Evolutionary conservation across 2,329 filamentous ascomycete species (phyloP), one percentile per base, ranked within the genome.

Genomic region (Venturia carpophila): DNA sequence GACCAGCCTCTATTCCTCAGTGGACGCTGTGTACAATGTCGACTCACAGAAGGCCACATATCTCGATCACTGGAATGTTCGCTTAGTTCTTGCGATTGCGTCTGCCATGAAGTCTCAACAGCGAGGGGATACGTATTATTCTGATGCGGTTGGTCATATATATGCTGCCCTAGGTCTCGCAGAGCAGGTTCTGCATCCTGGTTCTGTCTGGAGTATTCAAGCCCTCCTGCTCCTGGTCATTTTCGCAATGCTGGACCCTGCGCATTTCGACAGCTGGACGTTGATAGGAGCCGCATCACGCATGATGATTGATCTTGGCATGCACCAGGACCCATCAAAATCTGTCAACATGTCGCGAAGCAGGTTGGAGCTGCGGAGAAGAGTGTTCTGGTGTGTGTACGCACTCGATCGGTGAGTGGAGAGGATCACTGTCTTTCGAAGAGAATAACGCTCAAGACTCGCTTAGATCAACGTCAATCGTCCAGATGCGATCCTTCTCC

Each of bases 201-300:
- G 93, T 24, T 91, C 91, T 64, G 84, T 91, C 30, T 84, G 85
- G 1, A 93, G 94, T 70, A 91, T 97, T 19, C 92, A 96, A 74
- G 92, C 92, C 0, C 81, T 97, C 27, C 77, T 97, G 2, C 80
- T 97, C 1, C 83, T 97, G 63, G 92, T 91, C 0, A 87, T 96
- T 70, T 97, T 96, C 74, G 88, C 93, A 3, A 89, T 94, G 79
- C 81, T 96, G 62, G 92, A 97, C 70, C 92, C 93, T 1, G 85
- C 87, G 52, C 91, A 95, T 72, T 97, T 96, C 71, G 92, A 96
- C 71, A 91, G 89, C 70, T 97, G 94, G 92, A 92, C 94, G 68
- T 77, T 97, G 67, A 90, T 97, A 65, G 94, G 93, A 7, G 92
- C 94, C 73, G 92, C 93, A 7, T 90, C 90, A 49, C 86, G 93